phyloP scores from a whole-genome alignment of 2,329 filamentous ascomycete species.

The Fusarium metavorans region DNA sequence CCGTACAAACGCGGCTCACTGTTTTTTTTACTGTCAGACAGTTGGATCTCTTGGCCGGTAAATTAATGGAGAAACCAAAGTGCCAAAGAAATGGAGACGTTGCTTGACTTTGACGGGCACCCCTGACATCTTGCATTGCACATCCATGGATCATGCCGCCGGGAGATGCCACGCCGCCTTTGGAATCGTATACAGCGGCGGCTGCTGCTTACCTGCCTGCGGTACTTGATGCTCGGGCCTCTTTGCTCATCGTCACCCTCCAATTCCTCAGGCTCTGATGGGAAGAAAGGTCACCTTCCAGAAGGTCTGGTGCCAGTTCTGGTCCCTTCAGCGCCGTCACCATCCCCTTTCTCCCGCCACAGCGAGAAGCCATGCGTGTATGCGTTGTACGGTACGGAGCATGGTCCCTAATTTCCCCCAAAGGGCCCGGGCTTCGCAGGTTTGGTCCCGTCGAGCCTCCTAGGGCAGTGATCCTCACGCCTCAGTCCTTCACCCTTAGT shows the following conservation, averaged over 20 bases:
- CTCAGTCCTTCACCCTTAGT: conserved; percentile 10
- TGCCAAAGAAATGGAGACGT: conserved; percentile 31
- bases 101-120: conserved; percentile 13
- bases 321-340: conserved; percentile 17
- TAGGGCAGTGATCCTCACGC: conserved; percentile 22
- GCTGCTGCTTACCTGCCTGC: neutral
- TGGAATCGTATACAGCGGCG: neutral
- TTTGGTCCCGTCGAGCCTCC: conserved; percentile 16
- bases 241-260: conserved; percentile 9
- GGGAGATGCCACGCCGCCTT: conserved; percentile 22
- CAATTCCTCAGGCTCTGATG: conserved; percentile 22
- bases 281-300: conserved; percentile 18
- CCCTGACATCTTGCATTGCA: conserved; percentile 28
- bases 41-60: conserved; percentile 1
- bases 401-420: conserved; percentile 39
- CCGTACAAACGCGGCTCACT: conserved; percentile 24
- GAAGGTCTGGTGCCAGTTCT: conserved; percentile 22
- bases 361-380: conserved; percentile 10
- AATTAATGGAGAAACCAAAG: conserved; percentile 27
- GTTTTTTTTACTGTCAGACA: conserved; percentile 13
- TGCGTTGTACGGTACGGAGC: conserved; percentile 20
- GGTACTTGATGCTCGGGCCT: conserved; percentile 12
- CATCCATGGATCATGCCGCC: conserved; percentile 15
- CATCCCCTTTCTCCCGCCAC: conserved; percentile 33
- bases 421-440: conserved; percentile 28